Percentiles rank a stretch among this genome's conserved stretches.
phyloP scores from a whole-genome alignment of 768 basidiomycete genomes.

The Clavulina sp. region DNA sequence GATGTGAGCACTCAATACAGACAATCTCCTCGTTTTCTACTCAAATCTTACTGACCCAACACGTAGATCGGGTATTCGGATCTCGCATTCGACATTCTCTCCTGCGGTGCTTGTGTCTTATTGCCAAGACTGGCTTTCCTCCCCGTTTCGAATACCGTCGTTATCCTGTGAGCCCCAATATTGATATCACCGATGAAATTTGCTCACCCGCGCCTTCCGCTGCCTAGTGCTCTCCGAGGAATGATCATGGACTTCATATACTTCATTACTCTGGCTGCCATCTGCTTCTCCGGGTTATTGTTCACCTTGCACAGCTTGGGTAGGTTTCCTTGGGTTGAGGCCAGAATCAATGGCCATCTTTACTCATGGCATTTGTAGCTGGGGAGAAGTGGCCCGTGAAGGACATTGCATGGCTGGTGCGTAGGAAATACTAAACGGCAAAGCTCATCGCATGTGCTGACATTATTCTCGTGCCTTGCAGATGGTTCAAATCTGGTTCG shows the following conservation, averaged over 20 bases:
- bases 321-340: slow-evolving; percentile 9
- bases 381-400: slow-evolving; percentile 25
- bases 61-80: slow-evolving; percentile 24
- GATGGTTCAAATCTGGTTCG: slow-evolving; percentile 75
- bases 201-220: not conserved
- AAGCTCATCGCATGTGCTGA: not conserved
- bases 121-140: slow-evolving; percentile 77
- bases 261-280: slow-evolving; percentile 10
- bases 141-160: slow-evolving; percentile 57
- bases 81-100: slow-evolving; percentile 64
- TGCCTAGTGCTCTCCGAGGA: slow-evolving; percentile 48
- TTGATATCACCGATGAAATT: not conserved
- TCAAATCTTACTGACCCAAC: not conserved
- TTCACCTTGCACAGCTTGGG: slow-evolving; percentile 39
- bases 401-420: slow-evolving; percentile 52
- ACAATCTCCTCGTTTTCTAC: not conserved
- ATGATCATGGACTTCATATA: slow-evolving; percentile 36
- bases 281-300: slow-evolving; percentile 44
- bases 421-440: not conserved
- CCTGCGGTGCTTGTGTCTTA: slow-evolving; percentile 71
- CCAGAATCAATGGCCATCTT: not conserved
- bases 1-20: slow-evolving; percentile 19
- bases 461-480: not conserved
- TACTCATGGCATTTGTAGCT: slow-evolving; percentile 12
- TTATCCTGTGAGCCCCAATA: slow-evolving; percentile 42